Conservation (phyloP, 1,284 basidiomycete species). For the Apiotrichum montevideense region DNA sequence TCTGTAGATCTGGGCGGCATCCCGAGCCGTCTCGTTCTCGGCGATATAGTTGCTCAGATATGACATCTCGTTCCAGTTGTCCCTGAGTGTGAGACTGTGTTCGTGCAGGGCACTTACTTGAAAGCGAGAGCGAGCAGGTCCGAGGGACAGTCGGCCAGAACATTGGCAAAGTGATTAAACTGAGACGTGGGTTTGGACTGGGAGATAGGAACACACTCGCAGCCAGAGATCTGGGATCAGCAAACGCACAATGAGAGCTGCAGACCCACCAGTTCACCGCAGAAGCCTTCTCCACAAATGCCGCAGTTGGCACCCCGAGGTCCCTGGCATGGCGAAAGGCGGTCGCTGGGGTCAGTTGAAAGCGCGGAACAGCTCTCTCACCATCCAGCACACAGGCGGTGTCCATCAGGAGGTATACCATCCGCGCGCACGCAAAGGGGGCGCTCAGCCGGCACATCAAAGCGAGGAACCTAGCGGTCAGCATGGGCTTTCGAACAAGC, state of each 20-base stretch:
- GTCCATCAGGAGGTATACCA: constrained; percentile 19
- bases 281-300: constrained; percentile 24
- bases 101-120: constrained; percentile 5
- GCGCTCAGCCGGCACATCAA: constrained; percentile 19
- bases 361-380: background rate
- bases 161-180: constrained; percentile 7
- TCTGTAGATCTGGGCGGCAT: constrained; percentile 6
- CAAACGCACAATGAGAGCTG: too few species aligned
- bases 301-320: constrained; percentile 15
- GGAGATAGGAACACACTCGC: constrained; percentile 13
- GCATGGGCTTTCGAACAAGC: too few species aligned
- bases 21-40: background rate
- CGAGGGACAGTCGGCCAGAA: constrained; percentile 19
- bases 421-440: constrained; percentile 15
- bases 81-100: constrained; percentile 5
- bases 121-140: constrained; percentile 22
- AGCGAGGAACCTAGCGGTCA: constrained; percentile 16
- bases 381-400: constrained; percentile 22
- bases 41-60: constrained; percentile 14
- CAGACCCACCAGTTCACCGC: background rate
- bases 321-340: constrained; percentile 13
- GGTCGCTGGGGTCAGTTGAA: constrained; percentile 7
- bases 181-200: constrained; percentile 11
- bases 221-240: background rate
- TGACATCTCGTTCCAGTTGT: constrained; percentile 24